Conservation (phyloP, 2,329 filamentous ascomycete genomes). For the Rhynchosporium agropyri region DNA sequence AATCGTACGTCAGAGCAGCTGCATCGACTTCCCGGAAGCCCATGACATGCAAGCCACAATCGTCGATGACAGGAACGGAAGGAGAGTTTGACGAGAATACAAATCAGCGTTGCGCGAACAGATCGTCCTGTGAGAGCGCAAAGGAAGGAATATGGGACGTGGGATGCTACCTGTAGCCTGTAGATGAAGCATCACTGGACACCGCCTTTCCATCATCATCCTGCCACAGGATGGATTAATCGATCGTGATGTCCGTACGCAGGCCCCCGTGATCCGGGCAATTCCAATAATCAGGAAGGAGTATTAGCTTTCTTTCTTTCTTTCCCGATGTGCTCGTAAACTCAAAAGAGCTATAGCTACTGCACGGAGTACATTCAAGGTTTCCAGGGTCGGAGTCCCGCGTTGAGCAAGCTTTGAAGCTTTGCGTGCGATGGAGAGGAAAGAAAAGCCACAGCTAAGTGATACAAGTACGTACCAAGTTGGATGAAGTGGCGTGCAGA, state of each 20-base stretch:
- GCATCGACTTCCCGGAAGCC: neutral
- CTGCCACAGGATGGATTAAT: neutral
- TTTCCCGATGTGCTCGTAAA: neutral
- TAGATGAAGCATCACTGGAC: neutral
- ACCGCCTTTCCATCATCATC: neutral
- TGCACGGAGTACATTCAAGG: neutral
- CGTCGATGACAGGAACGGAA: neutral
- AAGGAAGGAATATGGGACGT: too few relatives aligned
- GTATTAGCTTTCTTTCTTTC: neutral
- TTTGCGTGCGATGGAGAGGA: neutral
- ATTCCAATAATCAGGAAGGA: slow-evolving; percentile 1
- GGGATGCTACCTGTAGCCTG: too few relatives aligned
- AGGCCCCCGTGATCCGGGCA: slow-evolving; percentile 2
- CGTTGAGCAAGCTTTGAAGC: neutral
- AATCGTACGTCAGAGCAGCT: slow-evolving; percentile 11
- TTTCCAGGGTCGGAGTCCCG: neutral
- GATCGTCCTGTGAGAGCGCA: too few relatives aligned
- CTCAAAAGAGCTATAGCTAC: neutral
- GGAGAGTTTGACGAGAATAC: neutral
- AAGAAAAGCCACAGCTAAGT: neutral
- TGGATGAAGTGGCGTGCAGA: slow-evolving; percentile 2
- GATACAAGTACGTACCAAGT: neutral
- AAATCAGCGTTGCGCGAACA: neutral
- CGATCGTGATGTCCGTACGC: slow-evolving; percentile 5
- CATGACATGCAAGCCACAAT: neutral